Conservation (phyloP, 371 early-diverging fungal species). For the Rhizopus sp. region DNA sequence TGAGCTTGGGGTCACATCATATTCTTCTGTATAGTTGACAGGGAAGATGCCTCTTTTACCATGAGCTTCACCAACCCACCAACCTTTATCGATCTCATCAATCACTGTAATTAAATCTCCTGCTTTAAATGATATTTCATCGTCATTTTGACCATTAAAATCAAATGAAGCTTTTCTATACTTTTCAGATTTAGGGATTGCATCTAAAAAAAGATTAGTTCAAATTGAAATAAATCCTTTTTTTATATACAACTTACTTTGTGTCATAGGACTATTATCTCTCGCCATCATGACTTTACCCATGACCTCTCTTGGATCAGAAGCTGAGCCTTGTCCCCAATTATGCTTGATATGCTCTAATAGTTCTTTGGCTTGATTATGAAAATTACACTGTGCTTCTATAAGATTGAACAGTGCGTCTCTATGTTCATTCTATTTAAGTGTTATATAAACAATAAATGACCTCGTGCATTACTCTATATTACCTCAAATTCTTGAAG, state of each 20-base stretch:
- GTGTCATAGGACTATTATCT: background rate
- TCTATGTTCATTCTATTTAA: constrained; percentile 54
- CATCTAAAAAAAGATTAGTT: background rate
- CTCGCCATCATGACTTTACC: constrained; percentile 6
- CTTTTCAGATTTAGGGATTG: background rate
- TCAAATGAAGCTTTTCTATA: constrained; percentile 58
- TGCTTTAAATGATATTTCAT: constrained; percentile 69
- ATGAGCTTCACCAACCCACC: constrained; percentile 83
- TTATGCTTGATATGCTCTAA: constrained; percentile 39
- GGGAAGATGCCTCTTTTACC: constrained; percentile 76
- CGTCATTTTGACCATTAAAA: constrained; percentile 65
- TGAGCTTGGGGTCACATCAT: background rate
- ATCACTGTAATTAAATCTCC: constrained; percentile 77
- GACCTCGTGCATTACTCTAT: background rate
- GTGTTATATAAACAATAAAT: no score
- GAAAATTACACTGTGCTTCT: constrained; percentile 61
- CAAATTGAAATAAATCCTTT: background rate
- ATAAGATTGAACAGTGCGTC: constrained; percentile 55
- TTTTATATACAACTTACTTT: background rate
- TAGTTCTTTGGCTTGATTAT: constrained; percentile 45
- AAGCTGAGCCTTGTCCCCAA: constrained; percentile 27
- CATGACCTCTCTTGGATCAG: constrained; percentile 15
- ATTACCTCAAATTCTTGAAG: constrained; percentile 73
- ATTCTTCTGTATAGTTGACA: constrained; percentile 72
- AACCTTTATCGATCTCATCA: constrained; percentile 81